phyloP scores from a whole-genome alignment of 139 green algal species.

The Chlorella sp. region DNA sequence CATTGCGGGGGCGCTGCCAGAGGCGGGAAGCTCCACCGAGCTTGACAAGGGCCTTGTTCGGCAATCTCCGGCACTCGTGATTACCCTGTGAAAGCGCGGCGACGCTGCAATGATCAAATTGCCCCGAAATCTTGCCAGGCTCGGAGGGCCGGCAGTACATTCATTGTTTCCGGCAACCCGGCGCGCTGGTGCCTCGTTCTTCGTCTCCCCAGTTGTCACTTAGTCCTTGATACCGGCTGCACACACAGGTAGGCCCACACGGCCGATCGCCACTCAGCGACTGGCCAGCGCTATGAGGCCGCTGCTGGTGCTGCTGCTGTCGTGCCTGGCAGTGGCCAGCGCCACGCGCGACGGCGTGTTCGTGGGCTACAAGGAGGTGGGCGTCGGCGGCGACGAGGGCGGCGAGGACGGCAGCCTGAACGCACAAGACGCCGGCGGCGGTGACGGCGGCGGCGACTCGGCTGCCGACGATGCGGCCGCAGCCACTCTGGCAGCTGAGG shows the following conservation, averaged over 20 bases:
- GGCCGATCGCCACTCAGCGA: not conserved
- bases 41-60: no score
- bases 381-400: not conserved
- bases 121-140: no score
- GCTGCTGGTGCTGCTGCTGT: not conserved
- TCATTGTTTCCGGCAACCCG: no score
- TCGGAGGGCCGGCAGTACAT: no score
- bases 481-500: not conserved
- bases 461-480: not conserved
- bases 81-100: no score
- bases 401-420: not conserved
- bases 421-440: not conserved
- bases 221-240: no score
- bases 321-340: not conserved
- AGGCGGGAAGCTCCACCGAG: no score
- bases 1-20: no score
- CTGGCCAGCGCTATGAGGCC: not conserved
- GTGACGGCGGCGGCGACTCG: not conserved
- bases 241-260: no score
- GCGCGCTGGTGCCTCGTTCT: not conserved
- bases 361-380: slow-evolving; percentile 16
- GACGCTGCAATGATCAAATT: no score
- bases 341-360: not conserved
- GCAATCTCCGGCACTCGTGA: no score
- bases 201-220: no score